Evolutionary conservation across 2,329 filamentous ascomycete genomes (phyloP).

Genomic region (Penicillium psychrosexuale): DNA sequence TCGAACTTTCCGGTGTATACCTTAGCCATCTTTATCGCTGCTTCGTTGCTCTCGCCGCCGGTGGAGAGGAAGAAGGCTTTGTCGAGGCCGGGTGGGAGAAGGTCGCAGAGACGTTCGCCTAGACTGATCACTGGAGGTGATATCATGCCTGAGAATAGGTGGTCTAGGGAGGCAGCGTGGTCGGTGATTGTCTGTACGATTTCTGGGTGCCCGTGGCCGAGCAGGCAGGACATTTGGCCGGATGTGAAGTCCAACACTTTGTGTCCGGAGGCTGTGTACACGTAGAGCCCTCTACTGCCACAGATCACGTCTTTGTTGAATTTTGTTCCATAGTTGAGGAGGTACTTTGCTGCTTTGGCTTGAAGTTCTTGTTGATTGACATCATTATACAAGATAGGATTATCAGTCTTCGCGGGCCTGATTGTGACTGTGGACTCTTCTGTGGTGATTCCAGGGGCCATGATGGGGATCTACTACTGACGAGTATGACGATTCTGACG

Average conservation of each 20-base stretch:
- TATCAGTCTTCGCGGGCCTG: background rate
- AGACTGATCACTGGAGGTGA: slow-evolving; percentile 56
- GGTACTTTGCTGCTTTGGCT: slow-evolving; percentile 3
- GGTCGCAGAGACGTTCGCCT: slow-evolving; percentile 48
- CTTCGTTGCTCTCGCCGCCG: slow-evolving; percentile 58
- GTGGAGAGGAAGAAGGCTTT: slow-evolving; percentile 59
- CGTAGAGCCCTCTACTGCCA: slow-evolving; percentile 8
- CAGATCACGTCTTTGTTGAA: slow-evolving; percentile 14
- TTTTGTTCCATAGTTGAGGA: slow-evolving; percentile 10
- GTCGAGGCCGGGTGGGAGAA: slow-evolving; percentile 49
- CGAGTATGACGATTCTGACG: no score
- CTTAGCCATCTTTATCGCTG: slow-evolving; percentile 63
- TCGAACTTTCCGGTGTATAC: slow-evolving; percentile 63
- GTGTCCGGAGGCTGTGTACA: slow-evolving; percentile 8
- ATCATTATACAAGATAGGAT: background rate
- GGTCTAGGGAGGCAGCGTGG: slow-evolving; percentile 54
- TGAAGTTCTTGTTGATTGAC: slow-evolving; percentile 5
- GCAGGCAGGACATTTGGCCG: slow-evolving; percentile 58
- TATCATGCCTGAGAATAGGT: slow-evolving; percentile 60
- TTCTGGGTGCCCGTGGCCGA: slow-evolving; percentile 58
- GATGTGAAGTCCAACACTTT: slow-evolving; percentile 58
- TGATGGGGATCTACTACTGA: background rate
- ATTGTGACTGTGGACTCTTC: background rate
- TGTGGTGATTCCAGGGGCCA: background rate
- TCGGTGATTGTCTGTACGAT: slow-evolving; percentile 54